phyloP scores from a whole-genome alignment of 192 early-diverging fungal species.

The Ambispora gerdemannii region DNA sequence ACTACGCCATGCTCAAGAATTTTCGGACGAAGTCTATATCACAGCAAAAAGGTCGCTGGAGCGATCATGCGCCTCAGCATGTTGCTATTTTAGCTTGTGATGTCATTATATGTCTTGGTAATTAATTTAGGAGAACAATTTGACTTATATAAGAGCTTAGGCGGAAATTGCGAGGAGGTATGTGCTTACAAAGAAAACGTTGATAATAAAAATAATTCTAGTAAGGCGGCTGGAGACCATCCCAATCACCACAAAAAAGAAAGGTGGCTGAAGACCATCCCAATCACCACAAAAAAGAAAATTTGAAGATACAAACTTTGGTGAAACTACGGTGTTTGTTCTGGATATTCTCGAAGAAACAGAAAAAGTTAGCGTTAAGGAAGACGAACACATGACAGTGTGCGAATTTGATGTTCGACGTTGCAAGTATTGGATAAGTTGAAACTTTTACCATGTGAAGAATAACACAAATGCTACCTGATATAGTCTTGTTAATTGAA shows the following conservation, averaged over 20 bases:
- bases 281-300: constrained; percentile 4
- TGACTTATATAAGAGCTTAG: constrained; percentile 25
- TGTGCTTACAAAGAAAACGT: constrained; percentile 8
- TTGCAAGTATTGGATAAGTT: constrained; percentile 10
- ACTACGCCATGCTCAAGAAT: no score
- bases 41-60: constrained; percentile 22
- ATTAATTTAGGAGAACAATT: constrained; percentile 18
- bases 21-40: no score
- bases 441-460: no score
- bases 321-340: constrained; percentile 13
- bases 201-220: constrained; percentile 10
- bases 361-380: constrained; percentile 5
- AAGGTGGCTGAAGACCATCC: neutral
- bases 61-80: constrained; percentile 15
- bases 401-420: constrained; percentile 8
- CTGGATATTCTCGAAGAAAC: constrained; percentile 11
- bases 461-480: no score
- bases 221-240: neutral
- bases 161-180: constrained; percentile 21
- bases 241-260: no score
- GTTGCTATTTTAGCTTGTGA: constrained; percentile 21
- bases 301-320: constrained; percentile 9
- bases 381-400: constrained; percentile 1
- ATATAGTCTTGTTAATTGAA: no score
- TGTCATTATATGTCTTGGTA: constrained; percentile 23